These are phyloP conservation scores for Mycena galericulata DNA, from an alignment of 768 basidiomycete genomes.

Conservation along the genomic window DNA sequence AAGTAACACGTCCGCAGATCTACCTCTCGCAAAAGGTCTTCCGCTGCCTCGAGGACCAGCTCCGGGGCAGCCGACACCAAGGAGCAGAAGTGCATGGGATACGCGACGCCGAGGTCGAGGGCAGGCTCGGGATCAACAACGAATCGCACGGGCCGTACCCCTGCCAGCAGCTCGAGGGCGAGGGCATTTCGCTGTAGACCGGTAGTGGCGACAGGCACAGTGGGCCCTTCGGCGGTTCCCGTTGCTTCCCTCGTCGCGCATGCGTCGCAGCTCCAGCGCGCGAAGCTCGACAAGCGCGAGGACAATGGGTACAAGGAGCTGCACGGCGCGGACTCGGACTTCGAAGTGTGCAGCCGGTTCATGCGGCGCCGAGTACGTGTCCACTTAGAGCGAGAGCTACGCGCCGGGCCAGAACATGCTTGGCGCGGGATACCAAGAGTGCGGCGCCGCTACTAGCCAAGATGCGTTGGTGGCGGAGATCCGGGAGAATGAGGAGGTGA, in stretches of 20 bases:
- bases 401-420: slow-evolving; percentile 98
- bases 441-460: slow-evolving; percentile 67
- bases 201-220: slow-evolving; percentile 57
- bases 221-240: slow-evolving; percentile 55
- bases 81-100: slow-evolving; percentile 84
- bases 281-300: slow-evolving; percentile 72
- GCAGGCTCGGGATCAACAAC: slow-evolving; percentile 61
- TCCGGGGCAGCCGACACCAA: slow-evolving; percentile 88
- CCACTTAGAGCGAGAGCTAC: slow-evolving; percentile 92
- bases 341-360: slow-evolving; percentile 81
- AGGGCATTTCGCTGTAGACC: slow-evolving; percentile 46
- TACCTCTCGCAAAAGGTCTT: slow-evolving; percentile 90
- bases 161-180: slow-evolving; percentile 56
- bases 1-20: slow-evolving; percentile 68
- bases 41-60: slow-evolving; percentile 87
- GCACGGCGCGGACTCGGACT: slow-evolving; percentile 68
- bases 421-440: slow-evolving; percentile 80
- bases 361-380: slow-evolving; percentile 79
- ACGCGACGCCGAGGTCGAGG: slow-evolving; percentile 78
- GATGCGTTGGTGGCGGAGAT: slow-evolving; percentile 88
- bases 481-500: slow-evolving; percentile 88
- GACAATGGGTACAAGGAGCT: slow-evolving; percentile 81
- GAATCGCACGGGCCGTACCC: slow-evolving; percentile 88
- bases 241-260: slow-evolving; percentile 87
- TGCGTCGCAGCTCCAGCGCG: slow-evolving; percentile 85